phyloP scores from a whole-genome alignment of 1,284 basidiomycete genomes.

The Malassezia sympodialis region DNA sequence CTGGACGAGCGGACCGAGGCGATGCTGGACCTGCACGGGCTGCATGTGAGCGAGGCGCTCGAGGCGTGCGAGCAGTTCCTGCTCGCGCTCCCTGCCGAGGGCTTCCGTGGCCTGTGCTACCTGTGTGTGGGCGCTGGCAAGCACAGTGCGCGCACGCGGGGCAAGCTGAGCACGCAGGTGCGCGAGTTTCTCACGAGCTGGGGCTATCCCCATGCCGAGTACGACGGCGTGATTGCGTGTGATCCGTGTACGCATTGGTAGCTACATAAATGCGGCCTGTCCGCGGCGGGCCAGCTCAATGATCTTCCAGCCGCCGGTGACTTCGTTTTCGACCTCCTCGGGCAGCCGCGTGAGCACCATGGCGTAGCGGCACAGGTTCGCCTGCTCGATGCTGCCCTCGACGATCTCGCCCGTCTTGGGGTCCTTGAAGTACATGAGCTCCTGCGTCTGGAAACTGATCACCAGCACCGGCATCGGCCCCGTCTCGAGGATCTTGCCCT shows the following conservation, averaged over 20 bases:
- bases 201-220: conserved; percentile 77
- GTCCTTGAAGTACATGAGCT: conserved; percentile 82
- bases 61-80: conserved; percentile 85
- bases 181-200: conserved; percentile 81
- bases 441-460: conserved; percentile 87
- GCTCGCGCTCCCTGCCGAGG: conserved; percentile 65
- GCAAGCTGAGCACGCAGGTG: conserved; percentile 70
- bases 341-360: conserved; percentile 80
- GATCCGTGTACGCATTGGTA: conserved; percentile 64
- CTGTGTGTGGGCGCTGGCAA: conserved; percentile 88
- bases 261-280: conserved; percentile 19
- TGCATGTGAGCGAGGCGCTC: conserved; percentile 82
- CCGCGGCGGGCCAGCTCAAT: conserved; percentile 61
- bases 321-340: conserved; percentile 55
- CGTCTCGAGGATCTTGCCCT: conserved; percentile 59
- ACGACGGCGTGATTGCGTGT: conserved; percentile 76
- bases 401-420: conserved; percentile 73
- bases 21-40: conserved; percentile 49
- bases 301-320: conserved; percentile 97
- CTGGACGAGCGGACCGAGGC: conserved; percentile 56
- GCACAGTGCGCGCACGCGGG: conserved; percentile 73
- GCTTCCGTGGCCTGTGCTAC: conserved; percentile 62
- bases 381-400: conserved; percentile 75
- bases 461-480: conserved; percentile 72
- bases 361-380: conserved; percentile 86